phyloP scores from a whole-genome alignment of 371 early-diverging fungal species.

The Funneliformis caledonium region DNA sequence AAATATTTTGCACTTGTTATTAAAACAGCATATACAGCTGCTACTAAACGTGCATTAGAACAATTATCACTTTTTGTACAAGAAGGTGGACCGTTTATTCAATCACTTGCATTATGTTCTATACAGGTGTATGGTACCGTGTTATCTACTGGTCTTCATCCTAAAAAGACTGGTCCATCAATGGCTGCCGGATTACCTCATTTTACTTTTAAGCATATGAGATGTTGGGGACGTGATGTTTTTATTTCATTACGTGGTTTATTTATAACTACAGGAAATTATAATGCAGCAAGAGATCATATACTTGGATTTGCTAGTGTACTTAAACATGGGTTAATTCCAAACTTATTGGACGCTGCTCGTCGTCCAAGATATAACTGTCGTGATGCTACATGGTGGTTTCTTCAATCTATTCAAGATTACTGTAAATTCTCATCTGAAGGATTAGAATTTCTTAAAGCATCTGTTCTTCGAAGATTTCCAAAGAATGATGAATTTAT shows the following conservation, averaged over 20 bases:
- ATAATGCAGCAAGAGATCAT: slow-evolving; percentile 79
- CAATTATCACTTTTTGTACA: slow-evolving; percentile 67
- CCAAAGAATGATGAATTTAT: slow-evolving; percentile 76
- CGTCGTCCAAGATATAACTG: slow-evolving; percentile 93
- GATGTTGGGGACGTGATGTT: slow-evolving; percentile 98
- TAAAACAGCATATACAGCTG: slow-evolving; percentile 75
- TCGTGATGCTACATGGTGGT: slow-evolving; percentile 97
- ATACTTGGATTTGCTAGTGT: slow-evolving; percentile 90
- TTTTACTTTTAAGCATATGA: slow-evolving; percentile 90
- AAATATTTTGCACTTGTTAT: slow-evolving; percentile 90
- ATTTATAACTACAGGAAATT: slow-evolving; percentile 82
- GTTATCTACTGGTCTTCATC: slow-evolving; percentile 79
- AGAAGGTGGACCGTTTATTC: slow-evolving; percentile 68
- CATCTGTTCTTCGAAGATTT: slow-evolving; percentile 82
- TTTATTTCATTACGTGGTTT: slow-evolving; percentile 91
- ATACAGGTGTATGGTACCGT: slow-evolving; percentile 84
- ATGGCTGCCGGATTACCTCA: slow-evolving; percentile 98
- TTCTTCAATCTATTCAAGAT: slow-evolving; percentile 86
- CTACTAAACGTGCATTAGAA: slow-evolving; percentile 62
- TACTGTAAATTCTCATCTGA: slow-evolving; percentile 81
- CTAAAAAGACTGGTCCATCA: slow-evolving; percentile 60
- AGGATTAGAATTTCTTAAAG: slow-evolving; percentile 74
- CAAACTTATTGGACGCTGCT: slow-evolving; percentile 91
- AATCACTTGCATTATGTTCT: slow-evolving; percentile 74
- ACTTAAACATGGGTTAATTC: slow-evolving; percentile 91